Evolutionary conservation across 163 green algal species (phyloP).

Genomic region (Scenedesmus sp.): DNA sequence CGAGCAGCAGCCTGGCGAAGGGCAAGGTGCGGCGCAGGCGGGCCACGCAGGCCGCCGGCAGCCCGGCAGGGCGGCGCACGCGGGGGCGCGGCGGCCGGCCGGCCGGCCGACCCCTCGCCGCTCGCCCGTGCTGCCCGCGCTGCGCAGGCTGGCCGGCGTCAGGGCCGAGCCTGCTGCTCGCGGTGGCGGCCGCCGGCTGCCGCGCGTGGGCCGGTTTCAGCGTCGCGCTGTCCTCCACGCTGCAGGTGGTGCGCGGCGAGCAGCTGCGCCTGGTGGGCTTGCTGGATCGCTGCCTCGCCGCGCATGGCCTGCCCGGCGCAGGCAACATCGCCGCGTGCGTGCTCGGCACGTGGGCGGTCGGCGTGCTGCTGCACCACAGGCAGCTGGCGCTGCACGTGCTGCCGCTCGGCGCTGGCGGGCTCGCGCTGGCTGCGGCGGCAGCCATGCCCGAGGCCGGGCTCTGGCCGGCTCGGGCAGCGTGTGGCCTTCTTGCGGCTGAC

Average conservation of each 20-base stretch:
- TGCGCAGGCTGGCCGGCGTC: conserved; percentile 8
- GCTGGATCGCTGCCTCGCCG: no score
- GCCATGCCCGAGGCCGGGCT: conserved; percentile 1
- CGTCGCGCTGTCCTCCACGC: not conserved
- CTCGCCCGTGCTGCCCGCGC: not conserved
- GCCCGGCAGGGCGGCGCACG: not conserved
- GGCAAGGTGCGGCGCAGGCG: not conserved
- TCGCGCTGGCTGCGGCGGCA: not conserved
- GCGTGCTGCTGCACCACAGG: conserved; percentile 16
- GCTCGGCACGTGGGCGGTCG: conserved; percentile 24
- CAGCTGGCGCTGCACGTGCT: conserved; percentile 21
- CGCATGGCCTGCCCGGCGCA: no score
- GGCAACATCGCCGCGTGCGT: conserved; percentile 8
- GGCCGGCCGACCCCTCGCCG: no score
- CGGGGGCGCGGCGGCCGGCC: no score
- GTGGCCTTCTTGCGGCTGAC: conserved; percentile 2
- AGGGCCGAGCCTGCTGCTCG: conserved; percentile 8
- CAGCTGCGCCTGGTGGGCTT: conserved; percentile 11
- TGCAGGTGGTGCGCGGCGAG: not conserved
- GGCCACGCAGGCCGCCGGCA: not conserved
- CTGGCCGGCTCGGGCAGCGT: conserved; percentile 22
- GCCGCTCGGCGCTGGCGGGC: not conserved
- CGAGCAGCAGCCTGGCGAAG: conserved; percentile 12
- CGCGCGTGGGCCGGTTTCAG: conserved; percentile 26
- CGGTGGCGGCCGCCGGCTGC: not conserved